These are phyloP conservation scores for Suillus luteus DNA, from an alignment of 768 basidiomycete species.

Conservation along the genomic window DNA sequence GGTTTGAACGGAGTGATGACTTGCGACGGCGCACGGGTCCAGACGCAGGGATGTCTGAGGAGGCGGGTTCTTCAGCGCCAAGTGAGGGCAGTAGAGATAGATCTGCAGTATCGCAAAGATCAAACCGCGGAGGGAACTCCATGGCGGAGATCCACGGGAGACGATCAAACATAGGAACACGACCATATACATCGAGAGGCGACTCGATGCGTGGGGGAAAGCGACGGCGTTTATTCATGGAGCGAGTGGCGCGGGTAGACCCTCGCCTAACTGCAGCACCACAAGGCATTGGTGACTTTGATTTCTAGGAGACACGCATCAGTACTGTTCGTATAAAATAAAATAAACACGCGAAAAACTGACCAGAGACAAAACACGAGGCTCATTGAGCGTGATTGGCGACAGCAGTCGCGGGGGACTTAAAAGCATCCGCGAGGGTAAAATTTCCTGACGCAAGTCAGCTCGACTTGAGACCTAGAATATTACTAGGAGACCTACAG, in stretches of 20 bases:
- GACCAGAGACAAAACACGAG: conserved; percentile 25
- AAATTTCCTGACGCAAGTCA: conserved; percentile 24
- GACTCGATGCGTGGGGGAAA: conserved; percentile 45
- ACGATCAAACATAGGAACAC: conserved; percentile 52
- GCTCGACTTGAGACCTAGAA: conserved; percentile 3
- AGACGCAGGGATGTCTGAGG: conserved; percentile 29
- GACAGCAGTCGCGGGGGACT: conserved; percentile 40
- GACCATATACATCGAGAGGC: conserved; percentile 36
- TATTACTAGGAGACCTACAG: conserved; percentile 11
- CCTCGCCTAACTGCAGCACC: conserved; percentile 38
- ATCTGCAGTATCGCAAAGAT: conserved; percentile 62
- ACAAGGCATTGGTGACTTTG: conserved; percentile 42
- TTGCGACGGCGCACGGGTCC: conserved; percentile 66
- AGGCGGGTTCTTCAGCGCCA: conserved; percentile 23
- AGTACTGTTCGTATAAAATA: not conserved
- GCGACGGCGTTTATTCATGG: conserved; percentile 41
- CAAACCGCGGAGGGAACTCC: conserved; percentile 46
- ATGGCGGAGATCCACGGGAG: conserved; percentile 70
- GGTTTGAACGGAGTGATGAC: conserved; percentile 51
- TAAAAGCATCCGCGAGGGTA: conserved; percentile 22
- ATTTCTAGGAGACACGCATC: conserved; percentile 30
- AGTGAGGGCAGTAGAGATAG: conserved; percentile 55
- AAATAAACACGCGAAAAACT: conserved; percentile 11
- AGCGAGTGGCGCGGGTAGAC: conserved; percentile 38
- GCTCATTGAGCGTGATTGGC: conserved; percentile 38